A percentile compares a stretch with the other conserved stretches of the same genome.
Evolutionary conservation across 768 basidiomycete species (phyloP).

Genomic region (Paxillus ammoniavirescens): DNA sequence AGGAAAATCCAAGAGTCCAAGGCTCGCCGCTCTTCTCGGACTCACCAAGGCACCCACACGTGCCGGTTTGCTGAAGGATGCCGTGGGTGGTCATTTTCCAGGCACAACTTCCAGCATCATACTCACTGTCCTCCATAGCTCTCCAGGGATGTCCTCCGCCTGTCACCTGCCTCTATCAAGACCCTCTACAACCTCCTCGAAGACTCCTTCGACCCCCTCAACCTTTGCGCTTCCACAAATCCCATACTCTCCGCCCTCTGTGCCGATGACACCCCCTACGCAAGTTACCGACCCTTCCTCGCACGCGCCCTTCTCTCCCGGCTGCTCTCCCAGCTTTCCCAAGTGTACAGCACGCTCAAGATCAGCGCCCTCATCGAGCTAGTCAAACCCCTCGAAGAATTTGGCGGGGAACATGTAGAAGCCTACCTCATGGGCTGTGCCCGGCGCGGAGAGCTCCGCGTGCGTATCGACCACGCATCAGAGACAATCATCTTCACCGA

Average conservation of each 20-base stretch:
- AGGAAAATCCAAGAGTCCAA: constrained; percentile 64
- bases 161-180: constrained; percentile 71
- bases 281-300: constrained; percentile 85
- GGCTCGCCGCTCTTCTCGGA: constrained; percentile 83
- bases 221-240: constrained; percentile 73
- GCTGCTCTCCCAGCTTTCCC: constrained; percentile 85
- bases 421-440: constrained; percentile 94
- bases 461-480: constrained; percentile 85
- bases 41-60: constrained; percentile 83
- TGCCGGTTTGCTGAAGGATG: constrained; percentile 81
- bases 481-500: constrained; percentile 85
- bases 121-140: constrained; percentile 47
- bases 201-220: constrained; percentile 90
- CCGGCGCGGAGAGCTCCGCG: constrained; percentile 78
- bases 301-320: constrained; percentile 90
- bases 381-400: constrained; percentile 66
- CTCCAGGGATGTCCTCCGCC: constrained; percentile 77
- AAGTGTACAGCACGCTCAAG: constrained; percentile 88
- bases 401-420: constrained; percentile 73
- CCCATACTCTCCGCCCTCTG: constrained; percentile 70
- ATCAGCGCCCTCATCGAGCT: constrained; percentile 76
- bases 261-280: constrained; percentile 46
- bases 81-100: constrained; percentile 50
- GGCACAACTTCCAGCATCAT: neutral
- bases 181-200: constrained; percentile 86